Percentiles rank a stretch among this genome's conserved stretches.
Conservation (phyloP, 352 stramenopile genomes). For the Pythium volutum region DNA sequence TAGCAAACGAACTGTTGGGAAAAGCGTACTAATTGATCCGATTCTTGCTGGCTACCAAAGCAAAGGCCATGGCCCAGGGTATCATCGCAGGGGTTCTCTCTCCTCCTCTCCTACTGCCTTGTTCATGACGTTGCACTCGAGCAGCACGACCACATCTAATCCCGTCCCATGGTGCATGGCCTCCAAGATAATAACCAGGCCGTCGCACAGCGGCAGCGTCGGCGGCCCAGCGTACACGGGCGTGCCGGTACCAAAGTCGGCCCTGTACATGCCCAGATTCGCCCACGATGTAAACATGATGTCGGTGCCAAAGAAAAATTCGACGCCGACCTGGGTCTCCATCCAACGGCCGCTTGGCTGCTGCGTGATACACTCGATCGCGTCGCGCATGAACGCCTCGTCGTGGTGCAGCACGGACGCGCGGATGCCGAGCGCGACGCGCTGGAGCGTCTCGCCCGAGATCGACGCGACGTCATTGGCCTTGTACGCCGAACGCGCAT, state of each 20-base stretch:
- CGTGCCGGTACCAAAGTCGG: conserved; percentile 37
- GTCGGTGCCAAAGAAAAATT: conserved; percentile 49
- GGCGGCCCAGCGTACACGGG: conserved; percentile 40
- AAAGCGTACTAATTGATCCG: too few species aligned
- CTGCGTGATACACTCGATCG: conserved; percentile 41
- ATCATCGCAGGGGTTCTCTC: conserved; percentile 13
- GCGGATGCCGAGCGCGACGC: conserved; percentile 36
- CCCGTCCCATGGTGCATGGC: conserved; percentile 30
- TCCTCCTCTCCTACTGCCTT: too few species aligned
- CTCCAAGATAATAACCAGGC: conserved; percentile 47
- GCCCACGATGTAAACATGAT: conserved; percentile 60
- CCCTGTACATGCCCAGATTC: conserved; percentile 61
- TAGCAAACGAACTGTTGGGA: too few species aligned
- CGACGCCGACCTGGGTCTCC: conserved; percentile 32
- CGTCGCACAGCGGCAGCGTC: conserved; percentile 31
- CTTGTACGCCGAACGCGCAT: conserved; percentile 39
- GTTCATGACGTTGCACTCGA: conserved; percentile 37
- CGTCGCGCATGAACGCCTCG: conserved; percentile 42
- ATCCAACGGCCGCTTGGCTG: conserved; percentile 27
- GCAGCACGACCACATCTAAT: conserved; percentile 43
- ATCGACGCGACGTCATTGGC: conserved; percentile 28
- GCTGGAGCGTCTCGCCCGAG: conserved; percentile 17
- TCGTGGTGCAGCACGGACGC: conserved; percentile 39
- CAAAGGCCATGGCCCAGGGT: too few species aligned
- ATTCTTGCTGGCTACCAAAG: too few species aligned